These are phyloP conservation scores for Daldinia sp. DNA, from an alignment of 2,329 filamentous ascomycete species.

Conservation along the genomic window DNA sequence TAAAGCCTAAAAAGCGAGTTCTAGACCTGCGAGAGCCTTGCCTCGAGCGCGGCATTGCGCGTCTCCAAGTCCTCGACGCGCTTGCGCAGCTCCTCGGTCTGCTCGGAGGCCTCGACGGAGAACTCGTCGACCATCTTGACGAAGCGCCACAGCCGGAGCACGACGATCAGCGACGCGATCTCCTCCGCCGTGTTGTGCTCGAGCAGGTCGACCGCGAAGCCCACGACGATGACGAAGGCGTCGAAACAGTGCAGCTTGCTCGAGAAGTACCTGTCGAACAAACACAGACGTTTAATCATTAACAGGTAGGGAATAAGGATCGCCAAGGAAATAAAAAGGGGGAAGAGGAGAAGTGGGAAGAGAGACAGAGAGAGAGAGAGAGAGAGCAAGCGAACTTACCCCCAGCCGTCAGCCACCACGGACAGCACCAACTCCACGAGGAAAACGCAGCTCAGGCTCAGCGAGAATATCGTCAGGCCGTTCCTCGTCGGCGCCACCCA, in stretches of 20 bases:
- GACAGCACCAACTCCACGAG: constrained; percentile 70
- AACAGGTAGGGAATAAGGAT: not conserved
- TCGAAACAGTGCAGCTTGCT: constrained; percentile 74
- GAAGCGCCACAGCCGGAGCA: constrained; percentile 75
- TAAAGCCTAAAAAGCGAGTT: not conserved
- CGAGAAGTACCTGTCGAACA: constrained; percentile 62
- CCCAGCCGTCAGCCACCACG: constrained; percentile 71
- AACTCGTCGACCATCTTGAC: constrained; percentile 79
- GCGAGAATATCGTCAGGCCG: constrained; percentile 63
- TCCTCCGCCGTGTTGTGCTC: constrained; percentile 71
- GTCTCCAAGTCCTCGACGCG: constrained; percentile 64
- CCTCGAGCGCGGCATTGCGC: constrained; percentile 56
- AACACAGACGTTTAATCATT: not conserved
- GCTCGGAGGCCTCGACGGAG: constrained; percentile 71
- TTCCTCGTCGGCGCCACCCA: constrained; percentile 57
- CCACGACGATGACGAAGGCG: constrained; percentile 69
- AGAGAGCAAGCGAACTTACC: constrained; percentile 56
- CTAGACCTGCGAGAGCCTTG: constrained; percentile 11
- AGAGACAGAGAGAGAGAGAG: not conserved
- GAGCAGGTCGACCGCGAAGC: constrained; percentile 72
- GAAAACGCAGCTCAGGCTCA: constrained; percentile 74
- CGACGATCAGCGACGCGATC: constrained; percentile 73
- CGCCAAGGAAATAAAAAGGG: not conserved
- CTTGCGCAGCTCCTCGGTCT: constrained; percentile 66
- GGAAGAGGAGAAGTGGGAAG: not conserved